Base-by-base conservation (phyloP, 495 filamentous ascomycete species). In the Trichoderma erinaceum region DNA sequence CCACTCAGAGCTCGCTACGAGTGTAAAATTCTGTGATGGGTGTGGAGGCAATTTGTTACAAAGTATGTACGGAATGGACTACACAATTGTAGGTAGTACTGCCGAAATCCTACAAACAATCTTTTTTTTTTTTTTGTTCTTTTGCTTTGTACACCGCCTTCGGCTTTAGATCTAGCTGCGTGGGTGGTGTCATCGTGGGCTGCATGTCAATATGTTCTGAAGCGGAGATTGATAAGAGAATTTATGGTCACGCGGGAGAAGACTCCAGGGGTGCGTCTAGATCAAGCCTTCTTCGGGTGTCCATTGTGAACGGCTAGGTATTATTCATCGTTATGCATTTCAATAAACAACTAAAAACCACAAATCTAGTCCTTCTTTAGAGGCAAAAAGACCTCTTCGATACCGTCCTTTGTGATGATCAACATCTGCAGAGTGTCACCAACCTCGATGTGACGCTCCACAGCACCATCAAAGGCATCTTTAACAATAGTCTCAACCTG, bases 381-480 rank as follows among this genome's bases (percentile, higher is more conserved):
- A 12, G 90, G 89, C 63, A 86, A 80, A 73, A 87, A 88, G 48
- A 88, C 85, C 81, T 98, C 96, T 83, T 97, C 85, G 74, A 98
- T 90, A 7, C 95, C 95, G 61, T 91, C 83, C 77, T 83, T 85
- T 38, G 93, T 97, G 71, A 97, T 89, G 69, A 97, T 85, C 84
- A 97, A 86, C 88, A 97, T 92, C 83, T 98, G 95, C 79, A 99
- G 78, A 50, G 91, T 89, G 84, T 99, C 95, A 76, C 95, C 95
- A 68, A 98, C 95, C 82, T 98, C 94, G 73, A 98, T 99, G 81
- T 99, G 95, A 77, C 95, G 89, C 86, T 99, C 95, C 27, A 97
- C 93, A 15, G 96, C 94, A 76, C 92, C 96, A 69, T 95, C 96
- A 75, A 99, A 99, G 12, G 94, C 96, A 86, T 99, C 95, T 79